A percentile compares a stretch with the other conserved stretches of the same genome.
Evolutionary conservation across 179 eudicot species (phyloP).

Genomic region (Actinidia arguta): DNA sequence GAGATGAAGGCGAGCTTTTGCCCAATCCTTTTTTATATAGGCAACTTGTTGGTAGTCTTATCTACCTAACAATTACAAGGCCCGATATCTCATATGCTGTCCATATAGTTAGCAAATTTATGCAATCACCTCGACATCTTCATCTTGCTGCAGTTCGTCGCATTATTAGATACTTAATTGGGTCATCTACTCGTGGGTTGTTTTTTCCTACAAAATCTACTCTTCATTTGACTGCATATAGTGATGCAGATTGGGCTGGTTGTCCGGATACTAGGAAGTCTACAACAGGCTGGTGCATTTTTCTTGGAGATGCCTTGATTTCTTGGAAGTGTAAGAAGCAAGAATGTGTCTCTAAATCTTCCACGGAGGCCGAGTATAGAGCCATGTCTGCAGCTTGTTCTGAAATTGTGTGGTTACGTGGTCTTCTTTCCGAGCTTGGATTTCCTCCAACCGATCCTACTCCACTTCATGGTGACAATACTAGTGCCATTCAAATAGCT

Average conservation of each 20-base stretch:
- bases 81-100: not conserved
- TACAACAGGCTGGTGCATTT: not conserved
- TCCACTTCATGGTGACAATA: conserved; percentile 25
- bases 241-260: not conserved
- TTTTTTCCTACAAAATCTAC: conserved; percentile 2
- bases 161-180: not conserved
- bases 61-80: not conserved
- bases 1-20: not conserved
- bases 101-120: not conserved
- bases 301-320: not conserved
- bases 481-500: conserved; percentile 20
- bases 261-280: not conserved
- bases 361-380: conserved; percentile 1
- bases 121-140: not conserved
- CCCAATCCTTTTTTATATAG: not conserved
- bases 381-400: conserved; percentile 17
- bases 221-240: not conserved
- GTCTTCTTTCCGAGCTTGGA: conserved; percentile 7
- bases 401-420: conserved; percentile 15
- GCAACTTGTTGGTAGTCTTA: not conserved
- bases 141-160: not conserved
- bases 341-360: conserved; percentile 15
- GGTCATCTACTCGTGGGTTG: not conserved
- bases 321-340: conserved; percentile 25
- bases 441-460: not conserved